These are phyloP conservation scores for Fusarium avenaceum DNA, from an alignment of 2,329 filamentous ascomycete genomes.

Conservation along the genomic window DNA sequence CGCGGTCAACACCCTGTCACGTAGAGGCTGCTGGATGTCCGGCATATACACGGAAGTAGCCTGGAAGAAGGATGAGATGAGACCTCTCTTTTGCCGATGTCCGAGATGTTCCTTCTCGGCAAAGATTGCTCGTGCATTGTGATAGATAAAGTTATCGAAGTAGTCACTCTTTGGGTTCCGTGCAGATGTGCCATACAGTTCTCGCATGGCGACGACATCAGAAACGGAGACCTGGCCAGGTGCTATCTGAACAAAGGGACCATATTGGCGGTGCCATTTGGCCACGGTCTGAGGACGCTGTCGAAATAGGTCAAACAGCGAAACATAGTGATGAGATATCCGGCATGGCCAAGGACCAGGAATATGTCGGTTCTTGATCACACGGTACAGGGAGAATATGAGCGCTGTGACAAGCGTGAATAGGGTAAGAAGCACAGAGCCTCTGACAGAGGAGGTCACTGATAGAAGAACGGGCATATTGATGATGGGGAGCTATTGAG, in stretches of 20 bases:
- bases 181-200: background rate
- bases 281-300: conserved; percentile 6
- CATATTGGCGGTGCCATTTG: conserved; percentile 4
- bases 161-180: conserved; percentile 2
- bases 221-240: conserved; percentile 4
- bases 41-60: background rate
- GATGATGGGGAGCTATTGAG: background rate
- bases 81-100: background rate
- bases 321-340: conserved; percentile 7
- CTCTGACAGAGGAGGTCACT: background rate
- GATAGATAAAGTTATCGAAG: background rate
- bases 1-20: background rate
- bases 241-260: conserved; percentile 6
- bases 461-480: background rate
- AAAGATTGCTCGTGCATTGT: conserved; percentile 1
- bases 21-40: background rate
- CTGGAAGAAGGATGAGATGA: background rate
- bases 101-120: background rate
- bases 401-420: background rate
- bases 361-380: conserved; percentile 1
- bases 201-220: conserved; percentile 4
- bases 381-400: background rate
- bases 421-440: background rate
- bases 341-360: conserved; percentile 4
- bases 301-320: conserved; percentile 2